Conservation (phyloP, 2,329 filamentous ascomycete species). For the Cladosporium sp. region DNA sequence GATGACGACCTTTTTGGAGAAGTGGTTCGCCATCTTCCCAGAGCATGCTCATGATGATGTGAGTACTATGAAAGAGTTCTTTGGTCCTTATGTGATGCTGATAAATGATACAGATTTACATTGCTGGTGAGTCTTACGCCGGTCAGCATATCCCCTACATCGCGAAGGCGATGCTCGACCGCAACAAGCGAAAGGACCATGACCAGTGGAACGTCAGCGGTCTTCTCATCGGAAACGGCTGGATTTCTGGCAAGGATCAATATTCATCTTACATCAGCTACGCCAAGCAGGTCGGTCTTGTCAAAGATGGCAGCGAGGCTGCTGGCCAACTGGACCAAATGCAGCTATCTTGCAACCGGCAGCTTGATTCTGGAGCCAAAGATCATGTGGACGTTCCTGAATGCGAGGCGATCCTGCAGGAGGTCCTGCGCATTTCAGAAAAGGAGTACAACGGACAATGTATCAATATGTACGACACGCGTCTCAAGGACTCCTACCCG, state of each 20-base stretch:
- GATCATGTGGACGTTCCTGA: conserved; percentile 61
- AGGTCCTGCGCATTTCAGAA: conserved; percentile 60
- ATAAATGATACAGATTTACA: conserved; percentile 63
- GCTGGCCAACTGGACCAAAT: conserved; percentile 55
- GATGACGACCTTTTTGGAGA: conserved; percentile 83
- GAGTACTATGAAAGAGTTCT: conserved; percentile 38
- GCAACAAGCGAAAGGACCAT: conserved; percentile 59
- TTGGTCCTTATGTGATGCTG: conserved; percentile 12
- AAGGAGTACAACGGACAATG: conserved; percentile 58
- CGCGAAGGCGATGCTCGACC: conserved; percentile 80
- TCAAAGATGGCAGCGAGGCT: conserved; percentile 62
- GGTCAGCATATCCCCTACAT: conserved; percentile 98
- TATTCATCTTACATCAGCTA: conserved; percentile 83
- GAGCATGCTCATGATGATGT: conserved; percentile 92
- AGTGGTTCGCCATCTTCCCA: conserved; percentile 86
- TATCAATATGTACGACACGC: conserved; percentile 96
- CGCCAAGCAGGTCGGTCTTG: conserved; percentile 70
- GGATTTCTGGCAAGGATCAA: conserved; percentile 88
- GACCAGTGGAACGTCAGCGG: conserved; percentile 74
- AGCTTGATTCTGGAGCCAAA: conserved; percentile 51
- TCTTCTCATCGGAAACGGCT: conserved; percentile 92
- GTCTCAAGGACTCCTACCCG: conserved; percentile 72
- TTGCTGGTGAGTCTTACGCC: conserved; percentile 94
- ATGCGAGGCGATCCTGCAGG: conserved; percentile 75
- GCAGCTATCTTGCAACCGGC: conserved; percentile 16